Base-by-base conservation (phyloP, 305 asterid species). In the Solanum hybrid region DNA sequence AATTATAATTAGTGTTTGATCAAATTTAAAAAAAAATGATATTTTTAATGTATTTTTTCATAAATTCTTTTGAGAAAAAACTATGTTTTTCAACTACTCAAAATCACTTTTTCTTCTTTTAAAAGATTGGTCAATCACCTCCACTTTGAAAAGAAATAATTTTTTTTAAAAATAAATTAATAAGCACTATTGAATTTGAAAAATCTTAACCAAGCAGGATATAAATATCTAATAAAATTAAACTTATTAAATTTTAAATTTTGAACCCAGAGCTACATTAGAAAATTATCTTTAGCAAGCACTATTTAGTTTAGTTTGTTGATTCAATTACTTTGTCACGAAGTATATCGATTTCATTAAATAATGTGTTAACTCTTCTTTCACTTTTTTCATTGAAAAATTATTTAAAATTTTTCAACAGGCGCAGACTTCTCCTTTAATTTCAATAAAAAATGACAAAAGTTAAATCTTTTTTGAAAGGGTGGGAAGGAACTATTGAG, bases 401-500 rank as follows among this genome's bases (percentile, higher is more conserved):
- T 4, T 31, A 38, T 81, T 13, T 38, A 38, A 38, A 38, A 13
- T 1, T 7, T 22, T 80, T 38, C 72, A 61, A 61, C 6, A 22
- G 73, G 73, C 73, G 73, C 33, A 27, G 24, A 37, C 86, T 61
- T 38, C 86, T 80, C 9, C 20, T 37, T 37, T 37, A 22, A 80
- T 80, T 38, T 37, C 68, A 80, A 80, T 12, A 80, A 80, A 61
- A 2, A 61, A 20, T 80, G 33, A 38, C 13, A 26, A 41, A 82
- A 41, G 24, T 14, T 10, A 11, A 20, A 22, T 79, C 57, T 1
- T 27, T 91, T 87, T 72, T 45, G 65, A 80, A 89, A 73, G 41
- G 91, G 78, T 87, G 83, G 91, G 78, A 91, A n/a, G 87, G 73
- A 91, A 31, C 61, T n/a, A 36, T 26, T 38, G 6, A 38, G 34